phyloP scores from a whole-genome alignment of 2,329 filamentous ascomycete species.

The Berkeleyomyces basicola region DNA sequence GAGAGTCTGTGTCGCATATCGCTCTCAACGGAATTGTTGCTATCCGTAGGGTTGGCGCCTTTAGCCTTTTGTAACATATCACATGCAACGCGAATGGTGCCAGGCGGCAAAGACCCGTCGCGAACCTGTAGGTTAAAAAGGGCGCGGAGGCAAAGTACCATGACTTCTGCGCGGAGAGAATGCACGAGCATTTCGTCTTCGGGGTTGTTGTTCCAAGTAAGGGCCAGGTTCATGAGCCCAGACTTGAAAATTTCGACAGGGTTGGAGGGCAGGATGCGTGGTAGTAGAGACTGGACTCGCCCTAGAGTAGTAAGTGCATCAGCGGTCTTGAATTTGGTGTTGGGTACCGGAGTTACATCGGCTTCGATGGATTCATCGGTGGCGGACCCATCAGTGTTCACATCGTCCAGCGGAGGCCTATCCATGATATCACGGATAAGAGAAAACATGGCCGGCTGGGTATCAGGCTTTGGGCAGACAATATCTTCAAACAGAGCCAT shows the following conservation, averaged over 20 bases:
- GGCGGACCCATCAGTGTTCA: background rate
- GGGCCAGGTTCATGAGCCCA: conserved; percentile 1
- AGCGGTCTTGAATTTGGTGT: background rate
- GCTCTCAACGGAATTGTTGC: background rate
- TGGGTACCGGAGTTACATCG: background rate
- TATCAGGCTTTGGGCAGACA: background rate
- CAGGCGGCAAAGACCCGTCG: background rate
- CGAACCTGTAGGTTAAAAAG: background rate
- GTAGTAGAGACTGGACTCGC: conserved; percentile 3
- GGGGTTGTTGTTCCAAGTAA: background rate
- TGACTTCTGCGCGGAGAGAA: background rate
- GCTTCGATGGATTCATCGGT: background rate
- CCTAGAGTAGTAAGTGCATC: background rate
- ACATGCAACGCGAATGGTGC: background rate
- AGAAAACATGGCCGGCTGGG: background rate
- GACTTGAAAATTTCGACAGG: conserved; percentile 1
- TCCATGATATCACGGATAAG: background rate
- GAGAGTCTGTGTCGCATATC: background rate
- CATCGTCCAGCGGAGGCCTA: background rate
- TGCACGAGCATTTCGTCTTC: background rate
- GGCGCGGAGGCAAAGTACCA: background rate
- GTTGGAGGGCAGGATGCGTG: background rate
- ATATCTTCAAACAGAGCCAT: background rate
- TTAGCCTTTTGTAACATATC: background rate
- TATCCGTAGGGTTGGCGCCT: background rate